Percentiles rank a stretch among this genome's conserved stretches.
Conservation (phyloP, 495 filamentous ascomycete genomes). For the Hyaloscypha bicolor region DNA sequence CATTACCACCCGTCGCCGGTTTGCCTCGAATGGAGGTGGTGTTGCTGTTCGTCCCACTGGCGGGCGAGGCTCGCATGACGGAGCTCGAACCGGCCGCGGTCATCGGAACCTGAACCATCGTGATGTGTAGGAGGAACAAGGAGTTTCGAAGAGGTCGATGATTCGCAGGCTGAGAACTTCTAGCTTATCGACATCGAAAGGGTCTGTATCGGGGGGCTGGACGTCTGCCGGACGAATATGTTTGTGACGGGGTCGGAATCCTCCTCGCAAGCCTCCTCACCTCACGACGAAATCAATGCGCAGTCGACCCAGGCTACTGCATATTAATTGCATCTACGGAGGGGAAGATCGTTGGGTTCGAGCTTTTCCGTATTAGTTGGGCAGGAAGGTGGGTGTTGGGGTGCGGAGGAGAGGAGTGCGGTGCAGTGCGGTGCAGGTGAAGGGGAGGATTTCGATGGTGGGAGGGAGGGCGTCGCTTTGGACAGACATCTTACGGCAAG, state of each 20-base stretch:
- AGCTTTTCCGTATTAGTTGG: neutral
- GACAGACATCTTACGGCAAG: neutral
- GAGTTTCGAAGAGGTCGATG: constrained; percentile 3
- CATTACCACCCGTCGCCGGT: constrained; percentile 51
- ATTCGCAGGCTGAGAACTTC: constrained; percentile 17
- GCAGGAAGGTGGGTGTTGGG: neutral
- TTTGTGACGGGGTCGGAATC: constrained; percentile 7
- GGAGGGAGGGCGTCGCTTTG: neutral
- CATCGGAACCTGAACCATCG: constrained; percentile 35
- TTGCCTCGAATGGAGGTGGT: constrained; percentile 42
- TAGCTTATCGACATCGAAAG: constrained; percentile 32
- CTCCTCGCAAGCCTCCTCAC: constrained; percentile 18
- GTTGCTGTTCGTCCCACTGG: constrained; percentile 39
- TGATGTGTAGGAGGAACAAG: constrained; percentile 2
- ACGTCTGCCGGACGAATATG: constrained; percentile 18
- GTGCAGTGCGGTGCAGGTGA: neutral
- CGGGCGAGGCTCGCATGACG: constrained; percentile 49
- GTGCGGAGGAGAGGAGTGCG: neutral
- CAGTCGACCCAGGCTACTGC: constrained; percentile 1
- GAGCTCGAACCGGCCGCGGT: constrained; percentile 26
- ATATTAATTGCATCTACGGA: neutral
- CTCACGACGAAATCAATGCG: constrained; percentile 11
- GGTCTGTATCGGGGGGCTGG: neutral
- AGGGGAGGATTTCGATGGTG: neutral
- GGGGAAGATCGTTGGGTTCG: neutral